Evolutionary conservation across 1,139 yeast genomes (phyloP).

Genomic region (Hanseniaspora sp.): DNA sequence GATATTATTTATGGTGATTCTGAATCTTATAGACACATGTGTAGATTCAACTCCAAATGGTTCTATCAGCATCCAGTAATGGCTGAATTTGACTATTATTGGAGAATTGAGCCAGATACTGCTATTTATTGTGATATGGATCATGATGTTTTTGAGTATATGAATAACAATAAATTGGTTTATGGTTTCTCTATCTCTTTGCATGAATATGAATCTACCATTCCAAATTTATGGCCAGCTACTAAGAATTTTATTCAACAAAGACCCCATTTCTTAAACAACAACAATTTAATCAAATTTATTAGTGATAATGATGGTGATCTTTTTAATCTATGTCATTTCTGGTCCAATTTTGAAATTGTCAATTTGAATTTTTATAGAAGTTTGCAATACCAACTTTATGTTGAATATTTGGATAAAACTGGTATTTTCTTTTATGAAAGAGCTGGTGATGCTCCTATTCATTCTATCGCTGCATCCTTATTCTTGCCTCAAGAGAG

Average conservation of each 20-base stretch:
- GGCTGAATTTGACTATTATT: conserved; percentile 69
- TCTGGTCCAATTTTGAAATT: conserved; percentile 82
- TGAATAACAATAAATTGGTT: conserved; percentile 61
- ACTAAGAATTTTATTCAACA: conserved; percentile 56
- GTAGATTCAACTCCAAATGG: conserved; percentile 84
- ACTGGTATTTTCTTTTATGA: conserved; percentile 85
- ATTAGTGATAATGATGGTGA: conserved; percentile 57
- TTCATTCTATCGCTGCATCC: conserved; percentile 79
- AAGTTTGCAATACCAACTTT: conserved; percentile 52
- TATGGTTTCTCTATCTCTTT: conserved; percentile 75
- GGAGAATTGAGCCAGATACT: conserved; percentile 92
- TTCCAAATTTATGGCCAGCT: conserved; percentile 71
- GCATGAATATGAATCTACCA: conserved; percentile 72
- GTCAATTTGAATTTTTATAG: conserved; percentile 69
- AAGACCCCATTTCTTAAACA: conserved; percentile 53
- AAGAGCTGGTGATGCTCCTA: conserved; percentile 92
- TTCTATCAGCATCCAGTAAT: conserved; percentile 68
- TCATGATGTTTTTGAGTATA: conserved; percentile 70
- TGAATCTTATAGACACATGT: conserved; percentile 70
- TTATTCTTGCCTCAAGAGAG: conserved; percentile 55
- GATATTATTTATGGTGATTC: conserved; percentile 52
- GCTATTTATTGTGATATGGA: conserved; percentile 67
- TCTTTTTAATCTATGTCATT: conserved; percentile 67
- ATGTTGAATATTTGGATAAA: conserved; percentile 60
- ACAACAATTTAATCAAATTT: conserved; percentile 62